Evolutionary conservation across 257 asterid genomes (phyloP).

Genomic region (Capsicum chinense): DNA sequence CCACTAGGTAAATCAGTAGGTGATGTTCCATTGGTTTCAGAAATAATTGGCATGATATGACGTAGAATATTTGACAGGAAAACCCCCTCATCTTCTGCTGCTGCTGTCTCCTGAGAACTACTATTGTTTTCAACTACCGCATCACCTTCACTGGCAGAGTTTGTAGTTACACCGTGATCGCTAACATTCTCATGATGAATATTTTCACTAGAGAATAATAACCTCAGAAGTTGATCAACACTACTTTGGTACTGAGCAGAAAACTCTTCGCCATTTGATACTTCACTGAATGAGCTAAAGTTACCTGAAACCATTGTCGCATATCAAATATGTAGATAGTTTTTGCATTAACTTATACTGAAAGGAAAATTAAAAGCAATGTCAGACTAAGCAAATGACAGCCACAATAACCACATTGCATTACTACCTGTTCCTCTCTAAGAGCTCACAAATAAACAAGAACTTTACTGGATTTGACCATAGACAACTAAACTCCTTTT

Average conservation of each 20-base stretch:
- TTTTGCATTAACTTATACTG: neutral
- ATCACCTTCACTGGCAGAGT: constrained; percentile 36
- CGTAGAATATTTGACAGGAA: constrained; percentile 68
- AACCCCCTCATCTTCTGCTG: constrained; percentile 57
- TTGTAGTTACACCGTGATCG: constrained; percentile 34
- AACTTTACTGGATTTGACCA: neutral
- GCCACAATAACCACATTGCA: neutral
- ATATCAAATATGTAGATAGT: neutral
- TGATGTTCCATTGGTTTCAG: constrained; percentile 50
- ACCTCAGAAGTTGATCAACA: constrained; percentile 62
- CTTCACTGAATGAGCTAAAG: constrained; percentile 45
- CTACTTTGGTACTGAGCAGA: constrained; percentile 53
- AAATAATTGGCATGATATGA: constrained; percentile 73
- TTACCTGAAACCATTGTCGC: constrained; percentile 47
- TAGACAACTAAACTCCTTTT: neutral
- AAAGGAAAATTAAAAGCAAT: constrained; percentile 2
- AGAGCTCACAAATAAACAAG: neutral
- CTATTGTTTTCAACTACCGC: constrained; percentile 49
- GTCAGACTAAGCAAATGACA: constrained; percentile 1
- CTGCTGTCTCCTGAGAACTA: constrained; percentile 46
- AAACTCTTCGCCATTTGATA: constrained; percentile 48
- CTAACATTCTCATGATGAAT: constrained; percentile 35
- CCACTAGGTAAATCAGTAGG: constrained; percentile 31
- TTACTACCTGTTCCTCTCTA: neutral
- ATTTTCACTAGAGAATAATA: constrained; percentile 58